Evolutionary conservation across 2,329 filamentous ascomycete genomes (phyloP).

Genomic region (Albifimbria verrucaria): DNA sequence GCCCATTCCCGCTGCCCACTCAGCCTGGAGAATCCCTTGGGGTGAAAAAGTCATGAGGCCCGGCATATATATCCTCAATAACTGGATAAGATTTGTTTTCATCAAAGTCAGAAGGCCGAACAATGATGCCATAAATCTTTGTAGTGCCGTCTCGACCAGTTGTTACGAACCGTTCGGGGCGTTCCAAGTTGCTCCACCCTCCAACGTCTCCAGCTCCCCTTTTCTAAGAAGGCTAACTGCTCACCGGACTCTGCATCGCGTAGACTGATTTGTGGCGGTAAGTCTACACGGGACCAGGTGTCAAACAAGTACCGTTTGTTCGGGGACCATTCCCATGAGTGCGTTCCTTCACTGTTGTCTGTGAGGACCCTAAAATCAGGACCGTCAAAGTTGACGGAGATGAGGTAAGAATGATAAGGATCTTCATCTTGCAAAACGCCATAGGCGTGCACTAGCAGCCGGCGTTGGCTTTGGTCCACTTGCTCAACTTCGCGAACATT

Average conservation of each 20-base stretch:
- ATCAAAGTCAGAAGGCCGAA: constrained; percentile 21
- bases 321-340: constrained; percentile 19
- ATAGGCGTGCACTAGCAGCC: constrained; percentile 16
- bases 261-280: constrained; percentile 13
- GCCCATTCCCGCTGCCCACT: constrained; percentile 12
- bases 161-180: constrained; percentile 20
- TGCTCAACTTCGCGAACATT: constrained; percentile 16
- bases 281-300: constrained; percentile 22
- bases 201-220: background rate
- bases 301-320: constrained; percentile 17
- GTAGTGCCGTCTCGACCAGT: constrained; percentile 22
- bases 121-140: constrained; percentile 22
- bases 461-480: constrained; percentile 14
- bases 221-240: constrained; percentile 13
- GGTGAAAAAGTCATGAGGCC: constrained; percentile 20
- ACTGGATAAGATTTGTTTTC: constrained; percentile 20
- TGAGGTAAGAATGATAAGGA: constrained; percentile 22
- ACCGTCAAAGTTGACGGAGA: constrained; percentile 20
- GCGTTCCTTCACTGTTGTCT: constrained; percentile 20
- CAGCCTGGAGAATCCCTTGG: constrained; percentile 20
- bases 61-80: constrained; percentile 25
- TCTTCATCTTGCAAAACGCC: constrained; percentile 18
- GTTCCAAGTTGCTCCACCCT: constrained; percentile 10
- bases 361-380: constrained; percentile 20
- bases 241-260: constrained; percentile 14